Percentiles rank a stretch among this genome's conserved stretches.
phyloP scores from a whole-genome alignment of 805 yeast species.

The Yamadazyma sp. region DNA sequence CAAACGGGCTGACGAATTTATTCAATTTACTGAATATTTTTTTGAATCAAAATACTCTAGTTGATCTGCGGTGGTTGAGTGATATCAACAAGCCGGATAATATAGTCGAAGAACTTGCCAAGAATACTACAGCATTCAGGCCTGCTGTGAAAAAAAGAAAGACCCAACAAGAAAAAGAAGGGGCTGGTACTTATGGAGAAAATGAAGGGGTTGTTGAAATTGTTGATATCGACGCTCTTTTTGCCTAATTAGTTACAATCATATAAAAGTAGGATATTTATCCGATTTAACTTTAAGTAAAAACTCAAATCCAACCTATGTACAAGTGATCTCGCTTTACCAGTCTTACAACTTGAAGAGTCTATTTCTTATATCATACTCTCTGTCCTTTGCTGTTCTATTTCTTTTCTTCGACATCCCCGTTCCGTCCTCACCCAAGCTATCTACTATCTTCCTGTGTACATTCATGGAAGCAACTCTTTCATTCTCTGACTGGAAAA shows the following conservation, averaged over 20 bases:
- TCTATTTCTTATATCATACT: conserved; percentile 37
- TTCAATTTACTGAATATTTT: conserved; percentile 31
- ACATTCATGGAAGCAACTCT: conserved; percentile 30
- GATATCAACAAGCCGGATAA: conserved; percentile 15
- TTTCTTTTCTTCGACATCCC: conserved; percentile 34
- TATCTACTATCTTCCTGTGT: conserved; percentile 27
- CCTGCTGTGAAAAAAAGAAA: conserved; percentile 6
- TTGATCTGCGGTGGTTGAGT: conserved; percentile 18
- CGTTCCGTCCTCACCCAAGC: conserved; percentile 43
- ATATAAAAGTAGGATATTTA: too few relatives aligned
- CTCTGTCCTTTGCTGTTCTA: conserved; percentile 46
- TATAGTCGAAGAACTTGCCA: conserved; percentile 22
- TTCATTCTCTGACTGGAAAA: conserved; percentile 28
- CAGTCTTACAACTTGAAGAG: conserved; percentile 34
- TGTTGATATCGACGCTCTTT: conserved; percentile 24
- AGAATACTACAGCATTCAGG: conserved; percentile 12
- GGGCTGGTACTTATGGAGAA: conserved; percentile 25
- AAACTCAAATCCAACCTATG: too few relatives aligned
- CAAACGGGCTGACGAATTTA: conserved; percentile 24
- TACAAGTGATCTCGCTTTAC: too few relatives aligned
- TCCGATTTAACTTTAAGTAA: too few relatives aligned
- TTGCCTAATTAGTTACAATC: conserved; percentile 2
- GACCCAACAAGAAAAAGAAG: conserved; percentile 12
- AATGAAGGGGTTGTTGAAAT: conserved; percentile 17
- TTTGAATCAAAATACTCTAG: conserved; percentile 15